Conservation (phyloP, 2,329 filamentous ascomycete species). For the Chrysosporium queenslandicum region DNA sequence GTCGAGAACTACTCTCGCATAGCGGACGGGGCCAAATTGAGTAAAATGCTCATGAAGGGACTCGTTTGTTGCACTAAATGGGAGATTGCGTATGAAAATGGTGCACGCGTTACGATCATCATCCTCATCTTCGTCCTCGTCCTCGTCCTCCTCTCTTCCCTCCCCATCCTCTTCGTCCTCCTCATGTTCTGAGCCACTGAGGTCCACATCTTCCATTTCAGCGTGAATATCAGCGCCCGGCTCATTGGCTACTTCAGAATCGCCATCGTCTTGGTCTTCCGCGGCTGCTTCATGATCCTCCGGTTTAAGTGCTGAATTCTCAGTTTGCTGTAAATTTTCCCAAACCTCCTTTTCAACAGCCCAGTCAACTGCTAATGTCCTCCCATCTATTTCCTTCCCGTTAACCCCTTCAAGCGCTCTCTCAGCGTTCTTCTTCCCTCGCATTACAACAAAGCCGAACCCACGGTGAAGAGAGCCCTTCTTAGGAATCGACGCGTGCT, state of each 20-base stretch:
- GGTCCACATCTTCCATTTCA: conserved; percentile 36
- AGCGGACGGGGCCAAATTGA: conserved; percentile 79
- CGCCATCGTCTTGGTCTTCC: conserved; percentile 42
- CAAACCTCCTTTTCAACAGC: conserved; percentile 85
- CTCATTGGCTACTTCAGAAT: conserved; percentile 28
- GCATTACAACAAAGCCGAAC: conserved; percentile 85
- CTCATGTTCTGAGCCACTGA: conserved; percentile 33
- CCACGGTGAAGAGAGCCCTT: conserved; percentile 62
- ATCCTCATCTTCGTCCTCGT: conserved; percentile 38
- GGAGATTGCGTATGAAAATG: conserved; percentile 86
- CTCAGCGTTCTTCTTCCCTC: conserved; percentile 83
- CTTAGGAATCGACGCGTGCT: conserved; percentile 73
- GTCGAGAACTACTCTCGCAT: conserved; percentile 86
- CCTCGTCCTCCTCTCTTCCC: conserved; percentile 34
- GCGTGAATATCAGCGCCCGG: conserved; percentile 34
- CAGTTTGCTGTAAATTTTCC: conserved; percentile 52
- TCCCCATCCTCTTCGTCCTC: conserved; percentile 37
- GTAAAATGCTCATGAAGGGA: conserved; percentile 73
- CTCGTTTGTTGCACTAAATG: conserved; percentile 77
- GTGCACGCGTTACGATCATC: conserved; percentile 57
- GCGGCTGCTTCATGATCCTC: conserved; percentile 21
- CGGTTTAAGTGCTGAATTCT: conserved; percentile 24
- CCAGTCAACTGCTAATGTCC: conserved; percentile 89
- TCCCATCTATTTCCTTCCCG: conserved; percentile 78
- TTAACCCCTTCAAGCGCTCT: conserved; percentile 77